These are phyloP conservation scores for Nicotiana attenuata DNA, from an alignment of 257 asterid species.

Conservation along the genomic window DNA sequence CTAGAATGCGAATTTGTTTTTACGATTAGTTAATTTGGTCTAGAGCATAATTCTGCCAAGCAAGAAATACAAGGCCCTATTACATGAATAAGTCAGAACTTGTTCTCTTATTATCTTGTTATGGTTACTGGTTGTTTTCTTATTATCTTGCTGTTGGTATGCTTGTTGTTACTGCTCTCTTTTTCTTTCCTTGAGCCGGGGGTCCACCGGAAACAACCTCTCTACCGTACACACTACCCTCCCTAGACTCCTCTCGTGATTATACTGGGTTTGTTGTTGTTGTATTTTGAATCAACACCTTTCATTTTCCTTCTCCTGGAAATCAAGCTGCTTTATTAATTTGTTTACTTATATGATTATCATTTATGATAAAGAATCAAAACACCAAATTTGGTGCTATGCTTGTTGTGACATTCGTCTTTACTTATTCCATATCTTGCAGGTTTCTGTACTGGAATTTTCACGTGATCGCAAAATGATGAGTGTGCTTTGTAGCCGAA, in stretches of 20 bases:
- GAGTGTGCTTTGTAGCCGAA: slow-evolving; percentile 96
- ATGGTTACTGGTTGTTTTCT: too few relatives aligned
- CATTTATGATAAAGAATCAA: background rate
- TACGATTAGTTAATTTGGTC: background rate
- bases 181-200: too few relatives aligned
- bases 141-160: too few relatives aligned
- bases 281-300: background rate
- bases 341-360: background rate
- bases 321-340: background rate
- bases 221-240: too few relatives aligned
- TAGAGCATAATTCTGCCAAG: background rate
- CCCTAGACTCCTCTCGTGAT: too few relatives aligned
- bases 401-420: background rate
- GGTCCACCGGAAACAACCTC: too few relatives aligned
- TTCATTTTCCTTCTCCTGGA: background rate
- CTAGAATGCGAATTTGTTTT: background rate
- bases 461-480: slow-evolving; percentile 99
- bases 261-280: too few relatives aligned
- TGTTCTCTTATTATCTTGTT: too few relatives aligned
- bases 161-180: too few relatives aligned
- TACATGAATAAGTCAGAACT: background rate
- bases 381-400: background rate
- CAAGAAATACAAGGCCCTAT: background rate
- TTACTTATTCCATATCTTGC: slow-evolving; percentile 20
- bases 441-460: slow-evolving; percentile 90